Percentiles rank a stretch among this genome's conserved stretches.
phyloP scores from a whole-genome alignment of 805 yeast species.

The Ogataea paradorogensis region DNA sequence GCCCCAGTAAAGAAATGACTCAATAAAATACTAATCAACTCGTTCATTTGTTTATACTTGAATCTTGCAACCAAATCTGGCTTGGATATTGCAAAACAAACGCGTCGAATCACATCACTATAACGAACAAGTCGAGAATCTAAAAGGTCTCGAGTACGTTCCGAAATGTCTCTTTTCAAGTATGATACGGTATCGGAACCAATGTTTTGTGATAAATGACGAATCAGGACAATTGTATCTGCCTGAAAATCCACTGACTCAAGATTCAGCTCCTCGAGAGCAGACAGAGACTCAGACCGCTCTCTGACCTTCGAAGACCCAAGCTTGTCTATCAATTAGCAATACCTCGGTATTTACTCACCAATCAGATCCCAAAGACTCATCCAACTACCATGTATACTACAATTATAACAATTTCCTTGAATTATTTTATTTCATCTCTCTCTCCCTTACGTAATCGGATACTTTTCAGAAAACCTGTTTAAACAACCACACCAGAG shows the following conservation, averaged over 20 bases:
- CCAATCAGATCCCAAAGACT: not conserved
- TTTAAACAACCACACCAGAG: slow-evolving; percentile 99
- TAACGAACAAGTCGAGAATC: slow-evolving; percentile 26
- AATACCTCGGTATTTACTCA: not conserved
- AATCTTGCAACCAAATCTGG: slow-evolving; percentile 16
- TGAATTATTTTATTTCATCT: slow-evolving; percentile 11
- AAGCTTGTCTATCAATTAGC: slow-evolving; percentile 26
- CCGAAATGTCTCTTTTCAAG: slow-evolving; percentile 21
- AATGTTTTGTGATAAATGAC: slow-evolving; percentile 21
- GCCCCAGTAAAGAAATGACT: slow-evolving; percentile 9
- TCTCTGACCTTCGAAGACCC: slow-evolving; percentile 53
- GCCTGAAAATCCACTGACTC: slow-evolving; percentile 10
- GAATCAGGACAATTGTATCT: slow-evolving; percentile 12
- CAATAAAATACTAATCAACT: slow-evolving; percentile 20
- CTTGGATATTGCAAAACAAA: slow-evolving; percentile 13
- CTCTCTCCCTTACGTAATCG: slow-evolving; percentile 19
- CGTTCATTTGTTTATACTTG: slow-evolving; percentile 29
- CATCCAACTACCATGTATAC: slow-evolving; percentile 1
- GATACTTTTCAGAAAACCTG: slow-evolving; percentile 6
- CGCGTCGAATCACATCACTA: slow-evolving; percentile 20
- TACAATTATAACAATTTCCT: slow-evolving; percentile 1
- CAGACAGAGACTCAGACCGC: slow-evolving; percentile 48
- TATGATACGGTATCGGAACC: slow-evolving; percentile 22
- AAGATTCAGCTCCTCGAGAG: slow-evolving; percentile 33
- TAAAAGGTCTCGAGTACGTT: slow-evolving; percentile 9